Percentiles rank a stretch among this genome's conserved stretches.
Evolutionary conservation across 352 stramenopile genomes (phyloP).

Genomic region (Globisporangium ultimum): DNA sequence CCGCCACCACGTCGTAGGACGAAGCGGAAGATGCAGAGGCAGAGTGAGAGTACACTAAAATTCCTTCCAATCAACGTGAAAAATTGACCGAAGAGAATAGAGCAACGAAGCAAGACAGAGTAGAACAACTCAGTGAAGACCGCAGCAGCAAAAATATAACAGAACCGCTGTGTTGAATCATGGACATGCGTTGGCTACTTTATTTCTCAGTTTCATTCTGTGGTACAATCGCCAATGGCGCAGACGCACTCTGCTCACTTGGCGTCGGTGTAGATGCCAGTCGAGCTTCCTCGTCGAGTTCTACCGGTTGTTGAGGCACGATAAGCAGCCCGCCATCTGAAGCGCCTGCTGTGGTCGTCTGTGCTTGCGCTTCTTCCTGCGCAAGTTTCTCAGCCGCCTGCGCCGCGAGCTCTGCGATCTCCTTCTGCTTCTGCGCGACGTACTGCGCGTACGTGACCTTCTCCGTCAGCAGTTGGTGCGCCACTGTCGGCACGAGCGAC

Average conservation of each 20-base stretch:
- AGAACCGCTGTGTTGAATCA: background rate
- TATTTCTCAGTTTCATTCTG: slow-evolving; percentile 12
- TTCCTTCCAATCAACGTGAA: too few species aligned
- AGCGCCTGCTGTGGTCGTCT: slow-evolving; percentile 12
- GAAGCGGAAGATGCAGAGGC: background rate
- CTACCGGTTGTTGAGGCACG: slow-evolving; percentile 12
- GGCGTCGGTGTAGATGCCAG: background rate
- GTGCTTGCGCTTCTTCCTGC: slow-evolving; percentile 11
- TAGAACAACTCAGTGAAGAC: too few species aligned
- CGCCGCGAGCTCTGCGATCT: slow-evolving; percentile 16
- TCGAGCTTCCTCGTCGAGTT: slow-evolving; percentile 14
- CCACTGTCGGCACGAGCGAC: slow-evolving; percentile 45
- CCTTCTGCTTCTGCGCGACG: slow-evolving; percentile 28
- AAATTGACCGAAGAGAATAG: too few species aligned
- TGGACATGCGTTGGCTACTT: background rate
- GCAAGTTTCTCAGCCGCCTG: slow-evolving; percentile 12
- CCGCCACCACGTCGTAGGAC: background rate
- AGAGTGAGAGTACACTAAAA: too few species aligned
- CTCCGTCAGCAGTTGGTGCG: slow-evolving; percentile 57
- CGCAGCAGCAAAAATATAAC: too few species aligned
- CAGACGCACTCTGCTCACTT: background rate
- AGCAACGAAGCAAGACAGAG: too few species aligned
- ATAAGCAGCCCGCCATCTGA: slow-evolving; percentile 1
- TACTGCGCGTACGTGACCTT: slow-evolving; percentile 60
- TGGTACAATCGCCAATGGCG: slow-evolving; percentile 6